phyloP scores from a whole-genome alignment of 2,329 filamentous ascomycete species.

The Diaporthe helianthi region DNA sequence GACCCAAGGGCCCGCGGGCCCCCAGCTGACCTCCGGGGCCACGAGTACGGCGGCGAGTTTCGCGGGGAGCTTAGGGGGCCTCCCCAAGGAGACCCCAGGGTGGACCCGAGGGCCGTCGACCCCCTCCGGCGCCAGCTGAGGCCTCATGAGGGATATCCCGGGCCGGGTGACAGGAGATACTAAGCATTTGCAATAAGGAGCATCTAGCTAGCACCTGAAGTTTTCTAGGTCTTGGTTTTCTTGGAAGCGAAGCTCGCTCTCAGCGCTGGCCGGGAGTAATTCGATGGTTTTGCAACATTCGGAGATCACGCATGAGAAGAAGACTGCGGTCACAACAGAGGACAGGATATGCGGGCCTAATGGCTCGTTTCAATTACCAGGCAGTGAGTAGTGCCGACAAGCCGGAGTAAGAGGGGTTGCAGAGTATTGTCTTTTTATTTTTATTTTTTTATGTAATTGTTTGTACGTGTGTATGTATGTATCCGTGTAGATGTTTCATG shows the following conservation, averaged over 20 bases:
- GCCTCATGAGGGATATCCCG: slow-evolving; percentile 32
- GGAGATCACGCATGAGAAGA: not conserved
- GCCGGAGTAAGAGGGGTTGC: not conserved
- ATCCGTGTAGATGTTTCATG: slow-evolving; percentile 14
- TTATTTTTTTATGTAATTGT: not conserved
- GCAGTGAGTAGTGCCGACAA: not conserved
- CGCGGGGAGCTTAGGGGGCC: slow-evolving; percentile 30
- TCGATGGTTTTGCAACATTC: not conserved
- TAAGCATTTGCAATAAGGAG: not conserved
- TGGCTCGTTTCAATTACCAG: not conserved
- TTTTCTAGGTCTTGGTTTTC: not conserved
- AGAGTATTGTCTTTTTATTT: not conserved
- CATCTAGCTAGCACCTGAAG: not conserved
- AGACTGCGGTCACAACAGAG: not conserved
- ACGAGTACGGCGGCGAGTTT: slow-evolving; percentile 26
- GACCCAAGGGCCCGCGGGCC: slow-evolving; percentile 23
- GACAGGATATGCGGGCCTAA: not conserved
- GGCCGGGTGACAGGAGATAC: slow-evolving; percentile 31
- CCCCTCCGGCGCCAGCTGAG: slow-evolving; percentile 29
- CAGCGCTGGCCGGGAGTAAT: not conserved
- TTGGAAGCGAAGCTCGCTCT: not conserved
- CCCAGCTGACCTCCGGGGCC: slow-evolving; percentile 7
- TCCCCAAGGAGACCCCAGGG: slow-evolving; percentile 7
- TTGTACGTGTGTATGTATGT: slow-evolving; percentile 18
- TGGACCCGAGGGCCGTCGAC: slow-evolving; percentile 23